These are phyloP conservation scores for Sisymbrium irio DNA, from an alignment of 345 rosid genomes.

Conservation along the genomic window DNA sequence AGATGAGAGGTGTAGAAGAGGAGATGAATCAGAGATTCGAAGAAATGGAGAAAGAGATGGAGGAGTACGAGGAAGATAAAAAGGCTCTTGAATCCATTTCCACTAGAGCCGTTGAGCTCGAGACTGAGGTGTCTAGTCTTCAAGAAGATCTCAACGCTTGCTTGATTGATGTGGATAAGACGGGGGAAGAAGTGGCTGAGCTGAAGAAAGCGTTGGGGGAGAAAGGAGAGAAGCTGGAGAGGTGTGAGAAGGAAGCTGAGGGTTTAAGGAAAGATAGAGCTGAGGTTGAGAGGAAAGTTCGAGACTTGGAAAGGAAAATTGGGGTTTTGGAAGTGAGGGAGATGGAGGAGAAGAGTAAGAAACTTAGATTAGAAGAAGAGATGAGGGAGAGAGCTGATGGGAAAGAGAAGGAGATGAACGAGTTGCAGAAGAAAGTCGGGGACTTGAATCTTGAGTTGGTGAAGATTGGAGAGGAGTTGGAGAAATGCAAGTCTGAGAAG, in stretches of 20 bases:
- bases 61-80: constrained; percentile 51
- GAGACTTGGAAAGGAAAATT: constrained; percentile 71
- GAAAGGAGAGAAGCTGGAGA: constrained; percentile 41
- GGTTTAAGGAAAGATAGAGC: constrained; percentile 53
- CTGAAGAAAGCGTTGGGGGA: constrained; percentile 45
- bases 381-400: constrained; percentile 48
- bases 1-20: constrained; percentile 38
- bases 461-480: constrained; percentile 39
- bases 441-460: constrained; percentile 43
- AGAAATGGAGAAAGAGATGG: constrained; percentile 49
- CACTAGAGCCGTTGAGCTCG: constrained; percentile 60
- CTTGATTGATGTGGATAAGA: constrained; percentile 50
- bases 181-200: constrained; percentile 40
- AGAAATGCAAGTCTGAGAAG: constrained; percentile 40
- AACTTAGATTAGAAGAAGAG: constrained; percentile 55
- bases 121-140: constrained; percentile 54
- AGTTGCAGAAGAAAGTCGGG: constrained; percentile 40
- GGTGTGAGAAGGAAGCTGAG: constrained; percentile 48
- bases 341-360: constrained; percentile 65
- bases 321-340: constrained; percentile 58
- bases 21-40: constrained; percentile 41
- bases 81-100: constrained; percentile 46
- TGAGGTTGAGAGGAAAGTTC: constrained; percentile 54
- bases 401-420: constrained; percentile 48
- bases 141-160: constrained; percentile 61